Base-by-base conservation (phyloP, 345 rosid genomes). In the Chamaenerion angustifolium region DNA sequence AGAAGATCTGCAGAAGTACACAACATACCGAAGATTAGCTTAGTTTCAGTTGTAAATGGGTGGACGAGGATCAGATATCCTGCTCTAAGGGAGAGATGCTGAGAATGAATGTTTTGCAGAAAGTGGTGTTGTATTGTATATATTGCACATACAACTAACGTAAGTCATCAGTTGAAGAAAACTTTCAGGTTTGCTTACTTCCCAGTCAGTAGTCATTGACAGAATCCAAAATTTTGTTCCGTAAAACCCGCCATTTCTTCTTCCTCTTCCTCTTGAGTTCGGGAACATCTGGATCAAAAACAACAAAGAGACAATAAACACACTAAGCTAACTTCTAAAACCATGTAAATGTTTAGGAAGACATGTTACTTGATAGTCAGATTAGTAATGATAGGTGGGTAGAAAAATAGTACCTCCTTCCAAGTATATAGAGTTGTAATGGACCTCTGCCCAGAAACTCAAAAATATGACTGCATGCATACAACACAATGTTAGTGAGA, bases 371-470 rank as follows among this genome's bases (percentile, higher is more conserved):
- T 7, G 17, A 48, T n/a, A n/a, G n/a, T n/a, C n/a, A n/a, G n/a
- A n/a, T n/a, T n/a, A n/a, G n/a, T n/a, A n/a, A n/a, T n/a, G n/a
- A n/a, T n/a, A n/a, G n/a, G n/a, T n/a, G n/a, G 25, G 27, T 23
- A 16, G 42, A n/a, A n/a, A 46, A 56, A 41, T 25, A 15, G 54
- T 69, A 78, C 77, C 76, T 67, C 68, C 78, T 47, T 66, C 65
- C 6, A 74, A 74, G 45, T 62, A 46, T 48, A 78, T 78, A 31
- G 81, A 78, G 65, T 78, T 78, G 71, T 78, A 75, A 43, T 78
- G 84, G 60, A 78, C 84, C 71, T 75, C 81, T 15, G 81, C 80
- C 81, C 81, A 75, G 60, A 78, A 78, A 56, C 83, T 78, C 67
- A 78, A 55, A 54, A 55, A 68, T 19, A 78, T 74, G 42, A 78